Base-by-base conservation (phyloP, 2,329 filamentous ascomycete species). In the Chrysoporthe deuterocubensis region DNA sequence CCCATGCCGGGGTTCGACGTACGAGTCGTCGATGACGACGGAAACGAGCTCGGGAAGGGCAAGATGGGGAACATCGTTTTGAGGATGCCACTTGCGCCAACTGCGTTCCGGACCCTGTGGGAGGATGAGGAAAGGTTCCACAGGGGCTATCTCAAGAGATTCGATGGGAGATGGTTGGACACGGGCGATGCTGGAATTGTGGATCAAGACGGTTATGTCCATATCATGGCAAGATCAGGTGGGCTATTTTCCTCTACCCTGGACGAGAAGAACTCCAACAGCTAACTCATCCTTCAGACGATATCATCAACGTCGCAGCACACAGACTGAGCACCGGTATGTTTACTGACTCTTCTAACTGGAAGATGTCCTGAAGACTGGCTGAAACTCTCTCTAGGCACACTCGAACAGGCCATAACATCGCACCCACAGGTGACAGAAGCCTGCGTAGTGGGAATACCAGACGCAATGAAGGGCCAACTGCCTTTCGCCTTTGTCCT, bases 241-340 rank as follows among this genome's bases (percentile, higher is more conserved):
- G 64, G 40, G 71, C 26, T 90, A 85, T 83, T 84, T 3, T 78
- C 88, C 64, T 85, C 84, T 26, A 18, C n/a, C 37, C 37, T 40
- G 6, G 37, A 40, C 9, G 37, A 40, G 37, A 40, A 40, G 37
- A 9, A 40, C 5, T 40, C 37, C 6, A 13, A 40, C 48, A 14
- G 52, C 59, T 69, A 9, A 71, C 43, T 13, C 32, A 26, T 46
- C 21, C 11, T 11, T 2, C 46, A 74, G 94, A 97, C 80, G 94
- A 97, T 77, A 91, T 97, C 69, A 94, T 97, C 75, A 97, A 97
- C 75, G 94, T 97, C n/a, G 94, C 94, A 52, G 94, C 94, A 5
- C 94, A 97, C 81, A 88, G 94, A 16, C 90, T 97, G 70, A 95
- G 92, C 71, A 97, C 94, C 13, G 93, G 92, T 92, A 82, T 73